phyloP scores from a whole-genome alignment of 1,139 yeast species.

The Arxiozyma telluris region DNA sequence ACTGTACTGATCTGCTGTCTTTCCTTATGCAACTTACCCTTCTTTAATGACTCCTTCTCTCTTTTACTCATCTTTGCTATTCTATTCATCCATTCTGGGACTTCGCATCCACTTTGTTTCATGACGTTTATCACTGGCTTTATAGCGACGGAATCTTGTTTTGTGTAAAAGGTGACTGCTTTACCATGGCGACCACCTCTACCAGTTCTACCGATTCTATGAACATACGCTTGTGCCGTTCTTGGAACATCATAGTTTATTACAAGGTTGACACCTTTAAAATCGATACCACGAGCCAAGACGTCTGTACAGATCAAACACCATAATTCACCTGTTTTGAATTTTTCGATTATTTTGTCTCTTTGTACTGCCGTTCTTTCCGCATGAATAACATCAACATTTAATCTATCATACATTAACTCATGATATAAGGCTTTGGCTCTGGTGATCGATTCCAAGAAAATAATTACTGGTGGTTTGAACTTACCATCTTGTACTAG shows the following conservation, averaged over 20 bases:
- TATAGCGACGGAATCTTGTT: slow-evolving; percentile 68
- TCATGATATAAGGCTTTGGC: slow-evolving; percentile 95
- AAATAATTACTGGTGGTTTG: slow-evolving; percentile 87
- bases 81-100: slow-evolving; percentile 74
- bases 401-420: slow-evolving; percentile 76
- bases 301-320: slow-evolving; percentile 95
- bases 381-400: slow-evolving; percentile 93
- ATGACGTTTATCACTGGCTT: slow-evolving; percentile 87
- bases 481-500: slow-evolving; percentile 78
- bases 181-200: slow-evolving; percentile 83
- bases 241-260: slow-evolving; percentile 96
- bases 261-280: slow-evolving; percentile 88
- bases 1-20: slow-evolving; percentile 81
- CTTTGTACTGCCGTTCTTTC: slow-evolving; percentile 88
- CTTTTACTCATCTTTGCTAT: slow-evolving; percentile 60
- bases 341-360: slow-evolving; percentile 73
- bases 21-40: slow-evolving; percentile 34
- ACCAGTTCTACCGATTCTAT: slow-evolving; percentile 97
- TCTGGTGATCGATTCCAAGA: slow-evolving; percentile 83
- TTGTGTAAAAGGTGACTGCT: slow-evolving; percentile 89
- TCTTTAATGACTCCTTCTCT: slow-evolving; percentile 57
- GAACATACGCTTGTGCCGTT: slow-evolving; percentile 90
- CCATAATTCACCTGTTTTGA: slow-evolving; percentile 89
- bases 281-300: slow-evolving; percentile 92
- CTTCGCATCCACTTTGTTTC: slow-evolving; percentile 79